These are phyloP conservation scores for Phytophthora palmivora DNA, from an alignment of 352 stramenopile genomes.

Conservation along the genomic window DNA sequence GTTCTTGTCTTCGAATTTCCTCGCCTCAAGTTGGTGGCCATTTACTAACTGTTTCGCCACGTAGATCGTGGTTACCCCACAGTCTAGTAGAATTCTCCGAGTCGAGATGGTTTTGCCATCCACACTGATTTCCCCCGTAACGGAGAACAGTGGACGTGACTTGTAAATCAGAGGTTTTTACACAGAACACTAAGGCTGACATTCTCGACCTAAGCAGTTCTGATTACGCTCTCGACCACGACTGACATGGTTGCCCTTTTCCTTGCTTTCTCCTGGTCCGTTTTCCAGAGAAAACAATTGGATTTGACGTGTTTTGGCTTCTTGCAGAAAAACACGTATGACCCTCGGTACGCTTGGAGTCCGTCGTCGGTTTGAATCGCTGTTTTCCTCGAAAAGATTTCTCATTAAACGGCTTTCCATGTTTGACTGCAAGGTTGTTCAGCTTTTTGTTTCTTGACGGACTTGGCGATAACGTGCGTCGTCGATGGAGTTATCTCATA, in stretches of 20 bases:
- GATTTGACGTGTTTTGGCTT: too few species aligned
- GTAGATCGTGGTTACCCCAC: constrained; percentile 3
- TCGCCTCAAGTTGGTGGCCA: background rate
- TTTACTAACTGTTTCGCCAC: background rate
- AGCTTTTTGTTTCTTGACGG: too few species aligned
- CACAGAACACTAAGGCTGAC: constrained; percentile 10
- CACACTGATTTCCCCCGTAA: background rate
- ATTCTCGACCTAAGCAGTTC: constrained; percentile 5
- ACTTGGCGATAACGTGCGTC: background rate
- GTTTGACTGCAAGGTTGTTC: too few species aligned
- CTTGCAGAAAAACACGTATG: too few species aligned
- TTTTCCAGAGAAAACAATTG: too few species aligned
- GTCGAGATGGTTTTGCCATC: background rate
- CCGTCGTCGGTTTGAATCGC: too few species aligned
- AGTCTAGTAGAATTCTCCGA: constrained; percentile 11
- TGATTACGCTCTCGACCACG: constrained; percentile 8
- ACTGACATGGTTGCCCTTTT: too few species aligned
- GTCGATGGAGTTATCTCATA: constrained; percentile 8
- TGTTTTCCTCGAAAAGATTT: too few species aligned
- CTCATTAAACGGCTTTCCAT: too few species aligned
- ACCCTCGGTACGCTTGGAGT: too few species aligned
- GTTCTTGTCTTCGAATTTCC: constrained; percentile 9
- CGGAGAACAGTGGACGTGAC: background rate
- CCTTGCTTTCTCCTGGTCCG: too few species aligned
- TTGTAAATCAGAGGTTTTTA: constrained; percentile 13